Conservation (phyloP, 1,284 basidiomycete species). For the Microbotryum silenes-acaulis region DNA sequence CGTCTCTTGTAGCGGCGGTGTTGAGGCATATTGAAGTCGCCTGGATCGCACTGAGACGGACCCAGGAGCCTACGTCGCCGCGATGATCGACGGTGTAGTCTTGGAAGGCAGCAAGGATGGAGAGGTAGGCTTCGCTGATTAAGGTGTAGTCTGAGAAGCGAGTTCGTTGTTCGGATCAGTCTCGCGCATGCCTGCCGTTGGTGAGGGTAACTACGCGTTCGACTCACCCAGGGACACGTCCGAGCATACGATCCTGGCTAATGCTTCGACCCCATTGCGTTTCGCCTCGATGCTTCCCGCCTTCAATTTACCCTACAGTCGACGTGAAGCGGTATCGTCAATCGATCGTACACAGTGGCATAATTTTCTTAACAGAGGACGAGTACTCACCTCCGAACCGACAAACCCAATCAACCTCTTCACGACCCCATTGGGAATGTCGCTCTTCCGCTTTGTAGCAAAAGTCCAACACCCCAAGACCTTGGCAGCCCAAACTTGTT, state of each 20-base stretch:
- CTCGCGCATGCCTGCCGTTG: not conserved
- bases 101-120: conserved; percentile 54
- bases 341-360: not conserved
- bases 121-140: not conserved
- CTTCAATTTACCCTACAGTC: conserved; percentile 13
- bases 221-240: too few relatives aligned
- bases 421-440: not conserved
- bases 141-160: not conserved
- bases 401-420: conserved; percentile 17
- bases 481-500: too few relatives aligned
- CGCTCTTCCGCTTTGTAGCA: too few relatives aligned
- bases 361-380: not conserved
- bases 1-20: conserved; percentile 31
- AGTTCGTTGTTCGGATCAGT: not conserved
- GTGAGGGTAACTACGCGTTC: too few relatives aligned
- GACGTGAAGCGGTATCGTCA: not conserved
- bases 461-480: too few relatives aligned
- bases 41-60: conserved; percentile 52
- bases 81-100: conserved; percentile 92
- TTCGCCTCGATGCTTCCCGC: conserved; percentile 30
- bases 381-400: conserved; percentile 6
- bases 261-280: conserved; percentile 32
- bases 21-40: conserved; percentile 45
- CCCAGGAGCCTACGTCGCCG: conserved; percentile 96
- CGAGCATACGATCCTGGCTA: conserved; percentile 8